Conservation (phyloP, 1,284 basidiomycete species). For the Volvariella volvacea region DNA sequence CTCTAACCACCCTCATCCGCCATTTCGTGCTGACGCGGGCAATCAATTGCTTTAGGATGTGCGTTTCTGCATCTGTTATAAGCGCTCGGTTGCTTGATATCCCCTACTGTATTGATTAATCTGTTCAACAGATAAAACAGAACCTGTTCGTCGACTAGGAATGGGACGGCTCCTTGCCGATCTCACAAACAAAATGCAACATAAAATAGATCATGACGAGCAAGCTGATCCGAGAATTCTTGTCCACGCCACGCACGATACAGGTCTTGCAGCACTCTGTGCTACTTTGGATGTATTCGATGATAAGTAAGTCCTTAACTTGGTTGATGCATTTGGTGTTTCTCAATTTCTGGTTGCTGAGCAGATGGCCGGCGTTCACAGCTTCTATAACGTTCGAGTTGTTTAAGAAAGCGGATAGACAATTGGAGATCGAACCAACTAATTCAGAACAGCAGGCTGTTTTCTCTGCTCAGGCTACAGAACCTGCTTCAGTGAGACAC, state of each 20-base stretch:
- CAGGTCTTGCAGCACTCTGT: constrained; percentile 62
- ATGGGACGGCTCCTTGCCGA: constrained; percentile 72
- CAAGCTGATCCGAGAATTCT: constrained; percentile 51
- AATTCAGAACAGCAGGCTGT: constrained; percentile 10
- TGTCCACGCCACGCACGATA: constrained; percentile 73
- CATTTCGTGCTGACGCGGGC: background rate
- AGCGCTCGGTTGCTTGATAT: no score
- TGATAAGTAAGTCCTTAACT: constrained; percentile 40
- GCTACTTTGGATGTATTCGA: constrained; percentile 73
- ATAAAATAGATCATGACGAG: constrained; percentile 32
- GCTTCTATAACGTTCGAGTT: constrained; percentile 70
- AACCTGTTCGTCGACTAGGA: constrained; percentile 70
- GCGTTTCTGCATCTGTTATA: constrained; percentile 10
- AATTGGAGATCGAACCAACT: constrained; percentile 6
- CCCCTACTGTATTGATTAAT: no score
- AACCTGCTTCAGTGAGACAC: constrained; percentile 26
- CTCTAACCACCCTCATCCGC: no score
- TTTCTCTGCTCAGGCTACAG: constrained; percentile 26
- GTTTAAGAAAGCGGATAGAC: constrained; percentile 40
- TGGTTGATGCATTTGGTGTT: background rate
- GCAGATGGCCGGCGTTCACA: constrained; percentile 71
- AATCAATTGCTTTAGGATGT: no score
- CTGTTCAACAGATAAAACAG: constrained; percentile 51
- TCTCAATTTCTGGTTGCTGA: background rate
- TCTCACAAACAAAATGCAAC: constrained; percentile 53